Percentiles rank a stretch among this genome's conserved stretches.
Evolutionary conservation across 116 monocot species (phyloP).

Genomic region (Iris pallida): DNA sequence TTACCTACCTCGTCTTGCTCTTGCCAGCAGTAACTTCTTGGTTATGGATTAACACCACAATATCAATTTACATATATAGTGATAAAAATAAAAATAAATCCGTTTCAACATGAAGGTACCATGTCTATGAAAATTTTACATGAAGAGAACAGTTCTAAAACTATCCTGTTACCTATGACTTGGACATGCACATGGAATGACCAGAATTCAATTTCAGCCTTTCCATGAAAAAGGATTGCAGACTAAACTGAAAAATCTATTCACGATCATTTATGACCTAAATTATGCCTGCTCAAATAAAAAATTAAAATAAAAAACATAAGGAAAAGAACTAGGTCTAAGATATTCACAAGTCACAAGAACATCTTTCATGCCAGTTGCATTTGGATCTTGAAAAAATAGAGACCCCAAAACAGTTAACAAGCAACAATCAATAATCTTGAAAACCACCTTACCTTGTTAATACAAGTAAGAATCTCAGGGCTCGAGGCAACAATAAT

Average conservation of each 20-base stretch:
- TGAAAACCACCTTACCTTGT: constrained; percentile 27
- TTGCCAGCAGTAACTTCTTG: background rate
- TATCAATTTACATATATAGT: background rate
- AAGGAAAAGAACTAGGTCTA: background rate
- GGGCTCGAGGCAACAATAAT: constrained; percentile 75
- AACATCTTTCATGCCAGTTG: background rate
- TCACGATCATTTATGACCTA: background rate
- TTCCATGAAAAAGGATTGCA: background rate
- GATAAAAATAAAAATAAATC: background rate
- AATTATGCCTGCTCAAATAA: background rate
- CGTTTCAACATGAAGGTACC: background rate
- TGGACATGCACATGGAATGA: background rate
- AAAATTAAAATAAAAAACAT: background rate
- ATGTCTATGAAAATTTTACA: background rate
- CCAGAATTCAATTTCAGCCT: background rate
- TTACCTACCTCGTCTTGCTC: background rate
- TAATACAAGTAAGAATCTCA: constrained; percentile 73
- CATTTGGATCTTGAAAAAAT: too few species aligned
- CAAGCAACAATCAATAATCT: too few species aligned
- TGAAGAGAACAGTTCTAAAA: background rate
- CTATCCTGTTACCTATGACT: background rate
- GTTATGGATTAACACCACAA: too few species aligned
- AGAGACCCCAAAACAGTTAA: too few species aligned
- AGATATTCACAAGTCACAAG: background rate
- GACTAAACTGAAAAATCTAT: background rate